Percentiles rank a stretch among this genome's conserved stretches.
phyloP scores from a whole-genome alignment of 2,329 filamentous ascomycete species.

The Dryadomyces quercus-mongolicae region DNA sequence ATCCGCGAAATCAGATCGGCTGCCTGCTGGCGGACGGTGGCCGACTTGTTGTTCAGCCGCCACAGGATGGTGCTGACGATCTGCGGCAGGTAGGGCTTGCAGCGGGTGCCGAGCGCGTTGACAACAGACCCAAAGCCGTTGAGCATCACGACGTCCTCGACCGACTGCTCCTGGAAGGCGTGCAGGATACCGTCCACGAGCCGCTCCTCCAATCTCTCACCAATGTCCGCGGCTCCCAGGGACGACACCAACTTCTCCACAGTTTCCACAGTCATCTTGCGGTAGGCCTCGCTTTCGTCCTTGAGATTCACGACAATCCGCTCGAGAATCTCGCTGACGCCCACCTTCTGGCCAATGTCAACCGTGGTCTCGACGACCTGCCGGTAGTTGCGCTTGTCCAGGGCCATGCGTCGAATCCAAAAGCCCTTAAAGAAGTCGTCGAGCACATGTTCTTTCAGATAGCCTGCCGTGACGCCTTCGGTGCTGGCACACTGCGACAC shows the following conservation, averaged over 20 bases:
- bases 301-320: constrained; percentile 91
- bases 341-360: constrained; percentile 95
- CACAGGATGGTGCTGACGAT: constrained; percentile 95
- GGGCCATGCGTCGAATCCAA: constrained; percentile 92
- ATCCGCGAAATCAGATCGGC: constrained; percentile 94
- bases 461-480: constrained; percentile 86
- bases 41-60: constrained; percentile 94
- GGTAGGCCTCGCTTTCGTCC: constrained; percentile 93
- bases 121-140: constrained; percentile 98
- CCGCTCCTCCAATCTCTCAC: constrained; percentile 81
- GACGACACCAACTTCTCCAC: constrained; percentile 93
- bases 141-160: constrained; percentile 90
- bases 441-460: constrained; percentile 89
- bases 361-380: constrained; percentile 98
- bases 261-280: constrained; percentile 98
- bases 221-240: constrained; percentile 86
- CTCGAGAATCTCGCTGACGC: constrained; percentile 87
- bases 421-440: constrained; percentile 98
- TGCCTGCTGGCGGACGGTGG: constrained; percentile 91
- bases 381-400: constrained; percentile 95
- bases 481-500: constrained; percentile 92
- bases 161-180: constrained; percentile 95
- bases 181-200: constrained; percentile 91
- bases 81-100: constrained; percentile 92
- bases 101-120: constrained; percentile 83